Conservation (phyloP, 2,329 filamentous ascomycete genomes). For the Falciphora oryzae region DNA sequence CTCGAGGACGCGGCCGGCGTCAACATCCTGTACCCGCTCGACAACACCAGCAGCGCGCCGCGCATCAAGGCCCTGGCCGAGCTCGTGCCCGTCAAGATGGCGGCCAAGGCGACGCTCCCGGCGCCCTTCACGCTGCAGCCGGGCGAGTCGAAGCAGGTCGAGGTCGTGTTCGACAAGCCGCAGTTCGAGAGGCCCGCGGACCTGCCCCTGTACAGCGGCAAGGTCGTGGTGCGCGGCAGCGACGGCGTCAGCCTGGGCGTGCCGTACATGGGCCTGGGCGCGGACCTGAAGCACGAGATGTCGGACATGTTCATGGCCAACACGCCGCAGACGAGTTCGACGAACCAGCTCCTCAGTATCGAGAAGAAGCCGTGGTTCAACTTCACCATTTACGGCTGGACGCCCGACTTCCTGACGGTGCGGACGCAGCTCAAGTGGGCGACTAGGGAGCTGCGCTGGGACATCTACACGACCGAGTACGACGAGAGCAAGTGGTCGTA, state of each 20-base stretch:
- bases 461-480: constrained; percentile 18
- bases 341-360: neutral
- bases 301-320: constrained; percentile 20
- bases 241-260: constrained; percentile 27
- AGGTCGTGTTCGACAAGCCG: constrained; percentile 19
- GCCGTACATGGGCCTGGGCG: constrained; percentile 22
- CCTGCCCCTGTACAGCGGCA: constrained; percentile 30
- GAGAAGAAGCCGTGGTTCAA: constrained; percentile 7
- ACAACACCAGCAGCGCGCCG: constrained; percentile 10
- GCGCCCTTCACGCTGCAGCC: constrained; percentile 19
- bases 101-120: constrained; percentile 7
- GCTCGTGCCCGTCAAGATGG: constrained; percentile 11
- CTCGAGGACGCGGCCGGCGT: constrained; percentile 29
- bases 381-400: constrained; percentile 19
- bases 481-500: constrained; percentile 19
- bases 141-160: constrained; percentile 18
- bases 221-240: constrained; percentile 23
- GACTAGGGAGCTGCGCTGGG: constrained; percentile 23
- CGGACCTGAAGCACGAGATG: constrained; percentile 21
- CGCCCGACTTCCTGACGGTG: constrained; percentile 1
- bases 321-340: constrained; percentile 6
- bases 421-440: constrained; percentile 17
- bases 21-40: constrained; percentile 22
- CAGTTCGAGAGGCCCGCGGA: constrained; percentile 14
- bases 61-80: constrained; percentile 5